Conservation (phyloP, 495 filamentous ascomycete genomes). For the Polyplosphaeria fusca region DNA sequence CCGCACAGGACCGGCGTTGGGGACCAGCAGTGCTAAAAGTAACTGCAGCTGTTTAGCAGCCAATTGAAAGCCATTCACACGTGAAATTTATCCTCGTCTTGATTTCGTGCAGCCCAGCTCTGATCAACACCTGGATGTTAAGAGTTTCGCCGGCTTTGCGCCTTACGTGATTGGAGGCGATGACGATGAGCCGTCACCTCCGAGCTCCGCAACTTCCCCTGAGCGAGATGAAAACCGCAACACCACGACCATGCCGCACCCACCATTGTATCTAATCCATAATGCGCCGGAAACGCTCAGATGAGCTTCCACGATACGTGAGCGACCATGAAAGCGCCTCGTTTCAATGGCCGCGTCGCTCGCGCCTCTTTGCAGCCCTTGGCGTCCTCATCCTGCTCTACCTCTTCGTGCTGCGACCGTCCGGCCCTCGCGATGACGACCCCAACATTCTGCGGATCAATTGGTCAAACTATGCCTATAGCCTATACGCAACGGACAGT, state of each 20-base stretch:
- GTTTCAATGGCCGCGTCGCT: slow-evolving; percentile 29
- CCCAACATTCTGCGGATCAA: slow-evolving; percentile 3
- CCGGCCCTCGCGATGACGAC: not conserved
- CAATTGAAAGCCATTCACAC: no score
- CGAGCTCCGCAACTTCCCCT: slow-evolving; percentile 13
- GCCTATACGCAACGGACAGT: slow-evolving; percentile 41
- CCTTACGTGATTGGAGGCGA: no score
- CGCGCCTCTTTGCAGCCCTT: slow-evolving; percentile 8
- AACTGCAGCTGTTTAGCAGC: no score
- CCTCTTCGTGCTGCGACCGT: not conserved
- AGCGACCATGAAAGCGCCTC: not conserved
- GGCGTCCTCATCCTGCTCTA: slow-evolving; percentile 20
- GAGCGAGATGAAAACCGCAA: not conserved
- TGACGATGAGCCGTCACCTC: slow-evolving; percentile 24
- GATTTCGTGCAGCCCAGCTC: no score
- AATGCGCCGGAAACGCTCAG: slow-evolving; percentile 30
- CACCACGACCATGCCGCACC: slow-evolving; percentile 14
- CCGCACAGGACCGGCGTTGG: no score
- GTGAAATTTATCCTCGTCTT: no score
- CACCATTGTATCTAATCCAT: not conserved
- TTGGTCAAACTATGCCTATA: slow-evolving; percentile 40
- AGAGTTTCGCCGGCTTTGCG: no score
- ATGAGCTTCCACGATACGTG: slow-evolving; percentile 28
- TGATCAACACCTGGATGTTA: no score
- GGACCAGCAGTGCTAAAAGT: no score